Evolutionary conservation across 2,329 filamentous ascomycete species (phyloP).

Genomic region (Penicillium brevicompactum): DNA sequence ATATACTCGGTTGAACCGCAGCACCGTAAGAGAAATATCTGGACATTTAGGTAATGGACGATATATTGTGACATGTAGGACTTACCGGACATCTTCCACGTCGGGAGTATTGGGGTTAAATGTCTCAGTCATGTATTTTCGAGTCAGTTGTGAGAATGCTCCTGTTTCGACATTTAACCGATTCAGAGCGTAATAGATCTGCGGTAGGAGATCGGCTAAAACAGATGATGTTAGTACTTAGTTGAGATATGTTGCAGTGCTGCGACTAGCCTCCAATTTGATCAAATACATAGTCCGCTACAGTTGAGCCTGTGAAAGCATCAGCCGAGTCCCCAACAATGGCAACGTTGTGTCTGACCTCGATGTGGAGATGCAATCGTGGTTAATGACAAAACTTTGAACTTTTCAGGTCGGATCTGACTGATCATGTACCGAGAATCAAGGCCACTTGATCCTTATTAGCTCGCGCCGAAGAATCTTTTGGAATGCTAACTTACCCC

Average conservation of each 20-base stretch:
- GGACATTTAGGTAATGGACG: neutral
- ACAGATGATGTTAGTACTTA: slow-evolving; percentile 17
- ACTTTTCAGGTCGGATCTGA: slow-evolving; percentile 59
- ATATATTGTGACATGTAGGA: slow-evolving; percentile 1
- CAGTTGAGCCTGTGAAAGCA: slow-evolving; percentile 52
- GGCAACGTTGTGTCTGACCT: slow-evolving; percentile 35
- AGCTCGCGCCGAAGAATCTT: slow-evolving; percentile 15
- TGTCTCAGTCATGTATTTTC: slow-evolving; percentile 57
- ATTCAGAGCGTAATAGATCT: slow-evolving; percentile 58
- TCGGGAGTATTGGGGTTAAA: slow-evolving; percentile 65
- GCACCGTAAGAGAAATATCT: slow-evolving; percentile 68
- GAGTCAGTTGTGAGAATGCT: slow-evolving; percentile 64
- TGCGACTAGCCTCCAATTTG: slow-evolving; percentile 54
- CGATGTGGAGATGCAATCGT: slow-evolving; percentile 65
- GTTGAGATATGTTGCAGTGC: neutral
- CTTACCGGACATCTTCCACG: slow-evolving; percentile 52
- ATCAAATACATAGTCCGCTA: slow-evolving; percentile 64
- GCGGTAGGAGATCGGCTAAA: slow-evolving; percentile 54
- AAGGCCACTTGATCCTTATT: slow-evolving; percentile 52
- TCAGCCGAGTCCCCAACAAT: slow-evolving; percentile 13
- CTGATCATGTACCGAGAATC: slow-evolving; percentile 68
- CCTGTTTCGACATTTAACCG: slow-evolving; percentile 59
- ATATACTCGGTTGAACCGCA: slow-evolving; percentile 56
- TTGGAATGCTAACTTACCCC: slow-evolving; percentile 33
- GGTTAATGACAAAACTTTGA: slow-evolving; percentile 73